phyloP scores from a whole-genome alignment of 495 filamentous ascomycete species.

The Daldinia bambusicola region DNA sequence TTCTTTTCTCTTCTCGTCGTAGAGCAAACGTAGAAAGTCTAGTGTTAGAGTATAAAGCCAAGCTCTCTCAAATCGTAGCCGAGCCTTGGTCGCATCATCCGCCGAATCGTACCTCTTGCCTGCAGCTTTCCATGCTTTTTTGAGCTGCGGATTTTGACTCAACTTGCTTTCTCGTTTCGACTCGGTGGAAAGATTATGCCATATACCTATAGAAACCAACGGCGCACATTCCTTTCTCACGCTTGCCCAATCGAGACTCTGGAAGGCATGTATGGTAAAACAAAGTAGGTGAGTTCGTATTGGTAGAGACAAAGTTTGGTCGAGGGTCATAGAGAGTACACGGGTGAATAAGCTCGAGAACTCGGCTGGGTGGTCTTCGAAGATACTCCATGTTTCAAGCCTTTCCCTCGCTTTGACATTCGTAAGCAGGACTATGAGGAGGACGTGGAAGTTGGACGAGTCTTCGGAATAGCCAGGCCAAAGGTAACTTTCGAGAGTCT shows the following conservation, averaged over 20 bases:
- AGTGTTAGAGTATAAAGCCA: conserved; percentile 91
- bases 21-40: conserved; percentile 81
- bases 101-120: conserved; percentile 87
- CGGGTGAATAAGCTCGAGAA: conserved; percentile 94
- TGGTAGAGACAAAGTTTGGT: conserved; percentile 72
- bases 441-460: conserved; percentile 88
- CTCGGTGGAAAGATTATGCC: conserved; percentile 87
- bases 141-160: conserved; percentile 72
- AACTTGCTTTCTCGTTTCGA: conserved; percentile 73
- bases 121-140: conserved; percentile 91
- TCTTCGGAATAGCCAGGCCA: conserved; percentile 94
- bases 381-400: conserved; percentile 88
- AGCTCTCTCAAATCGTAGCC: conserved; percentile 88
- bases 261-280: conserved; percentile 91
- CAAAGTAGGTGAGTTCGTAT: conserved; percentile 83
- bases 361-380: conserved; percentile 78
- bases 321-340: conserved; percentile 87
- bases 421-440: conserved; percentile 83
- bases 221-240: conserved; percentile 96
- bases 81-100: conserved; percentile 80
- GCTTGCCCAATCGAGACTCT: conserved; percentile 88
- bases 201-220: conserved; percentile 92
- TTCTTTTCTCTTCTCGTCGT: conserved; percentile 62
- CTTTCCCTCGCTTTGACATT: conserved; percentile 90
- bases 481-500: conserved; percentile 89